These are phyloP conservation scores for Apophysomyces variabilis DNA, from an alignment of 371 early-diverging fungal species.

Conservation along the genomic window DNA sequence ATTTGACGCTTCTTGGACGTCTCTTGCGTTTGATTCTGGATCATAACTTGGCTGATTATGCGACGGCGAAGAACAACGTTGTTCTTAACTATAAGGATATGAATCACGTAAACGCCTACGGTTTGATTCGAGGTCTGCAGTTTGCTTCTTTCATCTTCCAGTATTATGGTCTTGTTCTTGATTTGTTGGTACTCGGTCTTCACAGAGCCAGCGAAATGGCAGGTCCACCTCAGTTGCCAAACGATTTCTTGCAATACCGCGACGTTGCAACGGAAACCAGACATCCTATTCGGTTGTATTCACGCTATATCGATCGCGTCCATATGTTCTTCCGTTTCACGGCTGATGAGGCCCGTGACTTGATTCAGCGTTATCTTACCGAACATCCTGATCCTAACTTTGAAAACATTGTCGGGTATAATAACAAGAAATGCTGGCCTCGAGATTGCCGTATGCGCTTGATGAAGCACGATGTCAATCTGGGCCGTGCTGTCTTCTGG, in stretches of 20 bases:
- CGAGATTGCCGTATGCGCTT: conserved; percentile 98
- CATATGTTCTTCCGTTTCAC: conserved; percentile 95
- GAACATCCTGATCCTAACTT: conserved; percentile 99
- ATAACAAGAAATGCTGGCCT: conserved; percentile 97
- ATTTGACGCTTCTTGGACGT: conserved; percentile 95
- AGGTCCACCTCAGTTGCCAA: conserved; percentile 92
- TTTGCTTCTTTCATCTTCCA: conserved; percentile 98
- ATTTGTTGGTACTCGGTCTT: conserved; percentile 95
- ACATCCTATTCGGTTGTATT: conserved; percentile 97
- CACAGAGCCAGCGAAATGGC: conserved; percentile 97
- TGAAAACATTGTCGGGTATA: conserved; percentile 98
- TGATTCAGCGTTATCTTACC: conserved; percentile 95
- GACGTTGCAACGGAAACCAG: conserved; percentile 91
- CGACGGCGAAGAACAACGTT: conserved; percentile 98
- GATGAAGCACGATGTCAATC: conserved; percentile 96
- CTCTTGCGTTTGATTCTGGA: conserved; percentile 96
- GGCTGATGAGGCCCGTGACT: conserved; percentile 91
- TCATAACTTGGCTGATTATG: conserved; percentile 98
- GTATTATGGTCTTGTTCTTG: conserved; percentile 97
- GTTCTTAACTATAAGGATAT: conserved; percentile 99
- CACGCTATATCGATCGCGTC: conserved; percentile 92
- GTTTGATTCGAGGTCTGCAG: conserved; percentile 98
- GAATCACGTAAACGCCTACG: conserved; percentile 97
- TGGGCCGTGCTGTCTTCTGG: conserved; percentile 92
- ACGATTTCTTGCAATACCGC: conserved; percentile 96